Percentiles rank a stretch among this genome's conserved stretches.
These are phyloP conservation scores for Fraxinus ornus DNA, from an alignment of 305 asterid species.

Conservation along the genomic window DNA sequence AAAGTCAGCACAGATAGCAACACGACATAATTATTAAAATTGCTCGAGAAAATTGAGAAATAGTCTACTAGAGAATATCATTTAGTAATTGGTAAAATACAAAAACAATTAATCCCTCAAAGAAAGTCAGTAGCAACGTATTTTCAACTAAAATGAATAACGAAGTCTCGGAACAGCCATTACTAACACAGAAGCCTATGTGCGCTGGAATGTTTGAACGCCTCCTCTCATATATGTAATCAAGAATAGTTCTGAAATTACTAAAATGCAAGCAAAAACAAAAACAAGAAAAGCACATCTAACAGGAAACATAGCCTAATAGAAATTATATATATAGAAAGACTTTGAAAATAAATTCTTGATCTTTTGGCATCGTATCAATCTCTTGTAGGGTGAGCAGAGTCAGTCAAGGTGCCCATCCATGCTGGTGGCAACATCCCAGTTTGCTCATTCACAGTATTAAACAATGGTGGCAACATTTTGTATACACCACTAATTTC, in stretches of 20 bases:
- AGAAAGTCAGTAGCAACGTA: too few species aligned
- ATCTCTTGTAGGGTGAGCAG: neutral
- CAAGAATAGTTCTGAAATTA: too few species aligned
- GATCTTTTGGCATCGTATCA: neutral
- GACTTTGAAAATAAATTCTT: neutral
- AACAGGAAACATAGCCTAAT: too few species aligned
- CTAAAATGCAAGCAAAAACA: too few species aligned
- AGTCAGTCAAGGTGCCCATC: conserved; percentile 31
- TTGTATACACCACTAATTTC: conserved; percentile 32
- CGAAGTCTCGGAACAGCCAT: too few species aligned
- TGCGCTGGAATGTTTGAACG: too few species aligned
- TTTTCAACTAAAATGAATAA: too few species aligned
- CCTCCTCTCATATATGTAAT: too few species aligned
- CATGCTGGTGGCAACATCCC: conserved; percentile 38
- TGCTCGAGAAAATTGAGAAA: neutral
- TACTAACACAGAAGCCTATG: too few species aligned
- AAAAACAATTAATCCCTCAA: too few species aligned
- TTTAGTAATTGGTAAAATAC: too few species aligned
- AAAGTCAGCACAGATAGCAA: neutral
- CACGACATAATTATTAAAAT: neutral
- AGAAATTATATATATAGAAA: neutral
- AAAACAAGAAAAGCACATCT: too few species aligned
- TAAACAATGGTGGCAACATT: conserved; percentile 35
- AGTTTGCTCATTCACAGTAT: conserved; percentile 36
- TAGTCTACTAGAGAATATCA: neutral